Evolutionary conservation across 1,284 basidiomycete genomes (phyloP).

Genomic region (Leccinum fallax): DNA sequence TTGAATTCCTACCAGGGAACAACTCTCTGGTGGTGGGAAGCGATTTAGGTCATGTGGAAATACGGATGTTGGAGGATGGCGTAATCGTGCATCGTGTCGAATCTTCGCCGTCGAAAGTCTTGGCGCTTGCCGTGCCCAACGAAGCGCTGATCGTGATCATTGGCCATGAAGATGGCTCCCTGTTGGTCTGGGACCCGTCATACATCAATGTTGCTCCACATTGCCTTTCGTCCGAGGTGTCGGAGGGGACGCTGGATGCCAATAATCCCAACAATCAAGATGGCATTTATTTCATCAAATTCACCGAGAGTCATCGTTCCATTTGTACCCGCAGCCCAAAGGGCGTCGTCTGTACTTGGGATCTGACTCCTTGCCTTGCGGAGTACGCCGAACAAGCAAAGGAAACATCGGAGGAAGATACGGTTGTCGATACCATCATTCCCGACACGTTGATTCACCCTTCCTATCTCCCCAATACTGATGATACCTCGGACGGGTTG

Average conservation of each 20-base stretch:
- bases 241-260: slow-evolving; percentile 1
- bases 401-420: background rate
- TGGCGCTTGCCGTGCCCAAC: slow-evolving; percentile 13
- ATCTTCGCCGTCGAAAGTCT: slow-evolving; percentile 13
- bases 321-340: slow-evolving; percentile 19
- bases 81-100: slow-evolving; percentile 14
- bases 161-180: slow-evolving; percentile 21
- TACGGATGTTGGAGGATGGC: slow-evolving; percentile 19
- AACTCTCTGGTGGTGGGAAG: slow-evolving; percentile 19
- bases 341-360: slow-evolving; percentile 23
- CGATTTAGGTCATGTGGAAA: slow-evolving; percentile 18
- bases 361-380: slow-evolving; percentile 17
- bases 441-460: background rate
- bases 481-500: background rate
- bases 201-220: slow-evolving; percentile 6
- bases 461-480: background rate
- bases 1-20: slow-evolving; percentile 20
- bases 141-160: slow-evolving; percentile 11
- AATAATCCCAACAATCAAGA: background rate
- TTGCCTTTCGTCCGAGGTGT: slow-evolving; percentile 5
- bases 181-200: slow-evolving; percentile 26
- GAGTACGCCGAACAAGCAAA: slow-evolving; percentile 9
- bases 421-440: background rate
- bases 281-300: slow-evolving; percentile 19
- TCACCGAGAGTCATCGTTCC: slow-evolving; percentile 8